Conservation (phyloP, 208 protist species). For the Naegleria gruberi region DNA sequence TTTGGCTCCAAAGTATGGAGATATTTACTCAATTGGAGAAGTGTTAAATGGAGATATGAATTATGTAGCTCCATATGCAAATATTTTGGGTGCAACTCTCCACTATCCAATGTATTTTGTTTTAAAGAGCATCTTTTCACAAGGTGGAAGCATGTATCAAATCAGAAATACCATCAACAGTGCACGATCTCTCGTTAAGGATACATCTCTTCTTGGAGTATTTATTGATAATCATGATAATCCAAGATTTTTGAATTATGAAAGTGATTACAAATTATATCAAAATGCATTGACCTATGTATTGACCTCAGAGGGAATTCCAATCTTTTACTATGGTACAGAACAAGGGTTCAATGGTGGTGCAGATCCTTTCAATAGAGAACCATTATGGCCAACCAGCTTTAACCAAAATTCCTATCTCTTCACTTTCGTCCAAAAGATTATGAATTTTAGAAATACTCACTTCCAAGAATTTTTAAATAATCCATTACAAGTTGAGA, state of each 20-base stretch:
- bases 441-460: constrained; percentile 13
- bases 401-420: constrained; percentile 23
- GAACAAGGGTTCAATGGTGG: constrained; percentile 52
- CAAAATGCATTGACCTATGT: constrained; percentile 24
- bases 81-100: constrained; percentile 23
- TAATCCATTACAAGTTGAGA: constrained; percentile 35
- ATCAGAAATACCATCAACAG: neutral
- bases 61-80: constrained; percentile 27
- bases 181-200: neutral
- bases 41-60: constrained; percentile 30
- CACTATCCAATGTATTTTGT: constrained; percentile 45
- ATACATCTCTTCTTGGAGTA: neutral
- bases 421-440: constrained; percentile 39
- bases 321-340: constrained; percentile 61
- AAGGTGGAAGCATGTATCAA: neutral
- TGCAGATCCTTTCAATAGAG: constrained; percentile 46
- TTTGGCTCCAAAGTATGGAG: neutral
- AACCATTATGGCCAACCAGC: constrained; percentile 38
- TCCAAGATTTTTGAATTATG: constrained; percentile 30
- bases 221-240: constrained; percentile 53
- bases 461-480: neutral
- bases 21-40: constrained; percentile 39
- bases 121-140: constrained; percentile 1
- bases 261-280: constrained; percentile 1
- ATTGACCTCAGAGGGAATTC: constrained; percentile 35